Percentiles rank a stretch among this genome's conserved stretches.
These are phyloP conservation scores for Daldinia bambusicola DNA, from an alignment of 495 filamentous ascomycete species.

Conservation along the genomic window DNA sequence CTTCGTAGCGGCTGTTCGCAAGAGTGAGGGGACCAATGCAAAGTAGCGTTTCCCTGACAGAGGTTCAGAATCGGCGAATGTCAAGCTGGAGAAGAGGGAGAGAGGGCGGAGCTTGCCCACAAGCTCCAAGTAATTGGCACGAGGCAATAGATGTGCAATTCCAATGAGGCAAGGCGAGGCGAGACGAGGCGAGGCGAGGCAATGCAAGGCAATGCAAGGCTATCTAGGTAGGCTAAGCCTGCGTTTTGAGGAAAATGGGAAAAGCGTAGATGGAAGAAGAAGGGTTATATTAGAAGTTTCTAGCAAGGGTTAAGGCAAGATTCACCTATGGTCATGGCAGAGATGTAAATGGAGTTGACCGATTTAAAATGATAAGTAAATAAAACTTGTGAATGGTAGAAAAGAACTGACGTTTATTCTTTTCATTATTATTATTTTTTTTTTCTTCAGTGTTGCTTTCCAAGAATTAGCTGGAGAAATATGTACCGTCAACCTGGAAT, in stretches of 20 bases:
- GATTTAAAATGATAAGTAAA: background rate
- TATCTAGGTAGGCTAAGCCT: background rate
- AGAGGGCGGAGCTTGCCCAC: constrained; percentile 16
- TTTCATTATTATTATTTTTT: too few relatives aligned
- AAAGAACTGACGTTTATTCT: background rate
- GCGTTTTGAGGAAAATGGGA: background rate
- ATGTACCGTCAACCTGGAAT: constrained; percentile 14
- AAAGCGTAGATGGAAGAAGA: background rate
- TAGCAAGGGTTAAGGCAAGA: background rate
- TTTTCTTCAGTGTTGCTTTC: constrained; percentile 16
- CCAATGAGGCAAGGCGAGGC: background rate
- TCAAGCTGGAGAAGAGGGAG: background rate
- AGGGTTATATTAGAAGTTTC: background rate
- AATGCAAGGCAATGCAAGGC: constrained; percentile 1
- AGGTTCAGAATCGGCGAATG: constrained; percentile 7
- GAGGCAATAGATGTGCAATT: constrained; percentile 24
- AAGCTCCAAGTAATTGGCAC: constrained; percentile 28
- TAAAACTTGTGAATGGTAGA: background rate
- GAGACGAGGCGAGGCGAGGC: constrained; percentile 5
- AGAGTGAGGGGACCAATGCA: background rate
- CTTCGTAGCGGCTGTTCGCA: background rate
- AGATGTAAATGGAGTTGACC: background rate
- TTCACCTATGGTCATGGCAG: constrained; percentile 7
- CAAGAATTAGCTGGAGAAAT: constrained; percentile 7
- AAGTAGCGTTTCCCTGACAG: background rate